These are phyloP conservation scores for Rossbeevera mucosa DNA, from an alignment of 768 basidiomycete genomes.

Conservation along the genomic window DNA sequence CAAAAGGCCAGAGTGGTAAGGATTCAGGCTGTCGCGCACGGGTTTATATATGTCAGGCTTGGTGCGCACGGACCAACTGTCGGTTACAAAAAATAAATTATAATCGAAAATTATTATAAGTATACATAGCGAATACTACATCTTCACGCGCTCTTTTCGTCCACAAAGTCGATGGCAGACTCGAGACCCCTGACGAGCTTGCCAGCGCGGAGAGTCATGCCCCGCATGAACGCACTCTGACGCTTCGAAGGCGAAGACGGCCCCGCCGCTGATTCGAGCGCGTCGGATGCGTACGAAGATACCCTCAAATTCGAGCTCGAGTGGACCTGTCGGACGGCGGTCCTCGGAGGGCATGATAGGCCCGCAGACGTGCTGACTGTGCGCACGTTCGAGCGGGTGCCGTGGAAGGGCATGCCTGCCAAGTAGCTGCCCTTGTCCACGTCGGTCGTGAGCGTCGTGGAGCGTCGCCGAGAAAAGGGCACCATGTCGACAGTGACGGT, in stretches of 20 bases:
- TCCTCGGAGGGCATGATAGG: not conserved
- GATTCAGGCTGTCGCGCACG: conserved; percentile 2
- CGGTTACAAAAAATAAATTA: not conserved
- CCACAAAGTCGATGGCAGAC: conserved; percentile 40
- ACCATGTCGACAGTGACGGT: conserved; percentile 23
- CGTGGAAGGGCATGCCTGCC: not conserved
- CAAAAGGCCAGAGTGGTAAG: conserved; percentile 48
- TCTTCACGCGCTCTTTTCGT: conserved; percentile 17
- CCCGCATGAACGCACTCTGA: conserved; percentile 28
- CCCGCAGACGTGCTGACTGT: not conserved
- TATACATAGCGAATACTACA: too few species aligned
- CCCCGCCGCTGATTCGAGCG: not conserved
- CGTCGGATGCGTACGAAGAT: conserved; percentile 13
- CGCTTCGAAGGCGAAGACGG: conserved; percentile 23
- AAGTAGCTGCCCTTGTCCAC: conserved; percentile 7
- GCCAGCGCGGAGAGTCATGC: conserved; percentile 33
- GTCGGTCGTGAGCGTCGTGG: conserved; percentile 22
- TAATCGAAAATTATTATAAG: not conserved
- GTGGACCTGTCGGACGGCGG: conserved; percentile 16
- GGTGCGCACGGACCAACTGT: not conserved
- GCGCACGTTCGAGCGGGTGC: not conserved
- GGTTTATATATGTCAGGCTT: conserved; percentile 2
- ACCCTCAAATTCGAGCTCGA: conserved; percentile 27
- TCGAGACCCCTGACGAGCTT: conserved; percentile 37
- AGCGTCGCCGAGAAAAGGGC: conserved; percentile 19